These are phyloP conservation scores for Kwoniella europaea DNA, from an alignment of 768 basidiomycete species.

Conservation along the genomic window DNA sequence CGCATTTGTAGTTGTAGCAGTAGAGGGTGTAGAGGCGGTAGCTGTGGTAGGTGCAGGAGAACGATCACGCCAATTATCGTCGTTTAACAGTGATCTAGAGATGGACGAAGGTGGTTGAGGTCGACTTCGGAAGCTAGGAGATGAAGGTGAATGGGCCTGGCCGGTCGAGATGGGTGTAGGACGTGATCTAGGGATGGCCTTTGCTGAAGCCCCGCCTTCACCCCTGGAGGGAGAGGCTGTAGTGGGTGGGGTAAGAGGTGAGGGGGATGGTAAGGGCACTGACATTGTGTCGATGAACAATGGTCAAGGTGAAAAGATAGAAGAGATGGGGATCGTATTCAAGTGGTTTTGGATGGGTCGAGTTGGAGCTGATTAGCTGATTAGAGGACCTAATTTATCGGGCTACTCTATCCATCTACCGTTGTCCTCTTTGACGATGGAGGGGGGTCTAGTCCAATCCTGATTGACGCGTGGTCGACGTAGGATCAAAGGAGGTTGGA, in stretches of 20 bases:
- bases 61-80: conserved; percentile 39
- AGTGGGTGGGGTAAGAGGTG: conserved; percentile 22
- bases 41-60: conserved; percentile 10
- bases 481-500: not conserved
- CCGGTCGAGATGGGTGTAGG: conserved; percentile 32
- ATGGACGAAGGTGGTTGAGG: conserved; percentile 13
- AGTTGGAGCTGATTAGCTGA: not conserved
- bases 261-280: conserved; percentile 44
- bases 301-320: conserved; percentile 3
- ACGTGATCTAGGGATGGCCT: conserved; percentile 35
- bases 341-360: not conserved
- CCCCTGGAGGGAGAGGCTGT: not conserved
- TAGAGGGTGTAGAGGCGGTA: not conserved
- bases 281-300: conserved; percentile 31
- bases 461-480: not conserved
- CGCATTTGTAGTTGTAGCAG: not conserved
- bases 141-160: conserved; percentile 23
- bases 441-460: too few species aligned
- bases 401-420: not conserved
- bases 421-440: not conserved
- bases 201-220: conserved; percentile 12
- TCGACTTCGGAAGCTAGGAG: conserved; percentile 12
- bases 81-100: conserved; percentile 15
- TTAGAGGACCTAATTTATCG: conserved; percentile 4
- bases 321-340: not conserved